Conservation (phyloP, 2,329 filamentous ascomycete genomes). For the Sporothrix dimorphospora region DNA sequence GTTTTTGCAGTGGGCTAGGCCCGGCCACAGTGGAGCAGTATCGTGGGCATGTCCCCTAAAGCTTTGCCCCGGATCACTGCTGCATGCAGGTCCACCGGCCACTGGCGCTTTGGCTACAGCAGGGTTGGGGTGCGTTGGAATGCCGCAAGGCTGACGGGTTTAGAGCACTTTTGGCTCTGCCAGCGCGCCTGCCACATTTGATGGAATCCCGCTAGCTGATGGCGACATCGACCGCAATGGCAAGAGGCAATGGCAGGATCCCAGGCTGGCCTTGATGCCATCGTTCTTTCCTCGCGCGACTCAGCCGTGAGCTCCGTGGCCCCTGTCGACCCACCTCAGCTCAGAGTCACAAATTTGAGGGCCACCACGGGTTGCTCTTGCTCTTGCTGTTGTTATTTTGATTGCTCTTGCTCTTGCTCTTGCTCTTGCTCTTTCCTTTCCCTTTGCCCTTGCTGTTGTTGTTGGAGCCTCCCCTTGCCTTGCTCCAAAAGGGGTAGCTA, state of each 20-base stretch:
- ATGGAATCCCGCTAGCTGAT: slow-evolving; percentile 28
- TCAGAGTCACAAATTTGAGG: slow-evolving; percentile 11
- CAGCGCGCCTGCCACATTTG: background rate
- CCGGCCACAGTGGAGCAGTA: slow-evolving; percentile 4
- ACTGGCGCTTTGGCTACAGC: background rate
- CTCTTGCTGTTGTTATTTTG: background rate
- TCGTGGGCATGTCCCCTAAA: slow-evolving; percentile 7
- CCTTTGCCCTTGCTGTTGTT: background rate
- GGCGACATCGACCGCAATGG: slow-evolving; percentile 28
- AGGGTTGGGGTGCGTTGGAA: slow-evolving; percentile 7
- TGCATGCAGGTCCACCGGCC: background rate
- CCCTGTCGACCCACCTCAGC: slow-evolving; percentile 1
- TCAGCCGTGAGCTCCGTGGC: background rate
- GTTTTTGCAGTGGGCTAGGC: slow-evolving; percentile 14
- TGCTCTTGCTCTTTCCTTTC: background rate
- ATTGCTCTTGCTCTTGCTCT: background rate
- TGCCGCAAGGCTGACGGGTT: slow-evolving; percentile 28
- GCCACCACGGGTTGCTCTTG: slow-evolving; percentile 11
- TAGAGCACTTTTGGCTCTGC: slow-evolving; percentile 13
- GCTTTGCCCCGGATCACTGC: slow-evolving; percentile 20
- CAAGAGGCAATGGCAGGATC: slow-evolving; percentile 18
- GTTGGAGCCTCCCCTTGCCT: background rate
- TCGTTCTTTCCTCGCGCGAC: slow-evolving; percentile 16
- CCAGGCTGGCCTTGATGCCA: slow-evolving; percentile 13
- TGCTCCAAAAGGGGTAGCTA: background rate